These are phyloP conservation scores for Reticulascus tulasneorum DNA, from an alignment of 2,329 filamentous ascomycete genomes.

Conservation along the genomic window DNA sequence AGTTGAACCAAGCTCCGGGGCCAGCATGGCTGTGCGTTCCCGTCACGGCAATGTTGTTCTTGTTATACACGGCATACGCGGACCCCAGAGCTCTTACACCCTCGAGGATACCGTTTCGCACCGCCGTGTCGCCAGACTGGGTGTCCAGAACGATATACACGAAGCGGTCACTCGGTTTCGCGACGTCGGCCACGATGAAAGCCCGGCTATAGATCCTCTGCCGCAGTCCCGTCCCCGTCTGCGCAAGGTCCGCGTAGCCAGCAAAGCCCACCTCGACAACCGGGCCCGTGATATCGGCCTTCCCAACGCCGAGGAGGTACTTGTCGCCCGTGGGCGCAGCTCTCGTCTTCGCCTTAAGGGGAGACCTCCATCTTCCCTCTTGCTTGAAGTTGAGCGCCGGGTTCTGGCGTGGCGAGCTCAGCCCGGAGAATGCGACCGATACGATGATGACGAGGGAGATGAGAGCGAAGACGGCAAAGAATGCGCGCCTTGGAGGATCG, in stretches of 20 bases:
- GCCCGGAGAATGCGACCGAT: constrained; percentile 6
- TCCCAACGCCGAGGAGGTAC: constrained; percentile 53
- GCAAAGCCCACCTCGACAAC: constrained; percentile 89
- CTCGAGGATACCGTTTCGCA: constrained; percentile 81
- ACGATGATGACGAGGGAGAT: constrained; percentile 8
- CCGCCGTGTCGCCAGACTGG: constrained; percentile 82
- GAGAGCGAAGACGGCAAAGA: constrained; percentile 10
- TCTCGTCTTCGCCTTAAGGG: constrained; percentile 10
- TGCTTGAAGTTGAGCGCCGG: constrained; percentile 5
- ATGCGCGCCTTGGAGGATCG: constrained; percentile 9
- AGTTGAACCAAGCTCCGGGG: constrained; percentile 91
- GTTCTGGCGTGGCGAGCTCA: neutral
- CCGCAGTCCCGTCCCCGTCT: constrained; percentile 77
- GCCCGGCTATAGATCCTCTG: constrained; percentile 86
- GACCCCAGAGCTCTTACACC: constrained; percentile 65
- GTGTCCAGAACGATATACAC: constrained; percentile 86
- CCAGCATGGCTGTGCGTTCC: constrained; percentile 93
- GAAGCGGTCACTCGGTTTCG: constrained; percentile 66
- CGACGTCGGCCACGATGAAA: constrained; percentile 75
- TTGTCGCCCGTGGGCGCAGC: constrained; percentile 27
- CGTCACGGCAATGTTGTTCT: constrained; percentile 81
- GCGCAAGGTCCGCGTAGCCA: constrained; percentile 83
- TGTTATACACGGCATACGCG: constrained; percentile 70
- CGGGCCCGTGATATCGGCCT: constrained; percentile 62
- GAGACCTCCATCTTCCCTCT: constrained; percentile 4